A percentile compares a stretch with the other conserved stretches of the same genome.
Evolutionary conservation across 768 basidiomycete species (phyloP).

Genomic region (Suillus bovinus): DNA sequence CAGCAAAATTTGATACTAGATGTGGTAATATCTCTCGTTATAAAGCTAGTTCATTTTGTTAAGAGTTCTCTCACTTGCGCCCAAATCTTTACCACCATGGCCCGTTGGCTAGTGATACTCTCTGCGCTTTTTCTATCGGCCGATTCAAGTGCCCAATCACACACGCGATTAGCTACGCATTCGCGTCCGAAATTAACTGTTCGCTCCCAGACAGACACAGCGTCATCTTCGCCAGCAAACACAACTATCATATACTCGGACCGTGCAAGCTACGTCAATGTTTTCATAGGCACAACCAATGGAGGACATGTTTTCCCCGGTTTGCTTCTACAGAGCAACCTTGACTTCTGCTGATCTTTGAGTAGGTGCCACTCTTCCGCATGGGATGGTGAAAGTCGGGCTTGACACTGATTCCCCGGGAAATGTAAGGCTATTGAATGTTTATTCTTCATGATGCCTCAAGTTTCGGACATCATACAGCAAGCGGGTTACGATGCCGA

Average conservation of each 20-base stretch:
- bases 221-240: constrained; percentile 4
- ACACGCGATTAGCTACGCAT: not conserved
- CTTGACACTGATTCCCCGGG: constrained; percentile 68
- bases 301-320: constrained; percentile 70
- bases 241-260: constrained; percentile 3
- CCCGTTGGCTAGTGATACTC: constrained; percentile 4
- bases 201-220: not conserved
- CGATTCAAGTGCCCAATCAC: not conserved
- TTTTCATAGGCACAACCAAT: constrained; percentile 65
- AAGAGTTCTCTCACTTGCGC: not conserved
- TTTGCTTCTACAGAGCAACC: constrained; percentile 21
- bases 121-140: not conserved
- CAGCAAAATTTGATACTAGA: not conserved
- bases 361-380: constrained; percentile 60
- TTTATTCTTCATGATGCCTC: not conserved
- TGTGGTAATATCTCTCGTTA: not conserved
- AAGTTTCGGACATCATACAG: constrained; percentile 16
- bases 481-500: constrained; percentile 42
- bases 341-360: not conserved
- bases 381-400: constrained; percentile 70
- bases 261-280: constrained; percentile 41
- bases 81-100: constrained; percentile 4
- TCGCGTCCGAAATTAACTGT: constrained; percentile 3
- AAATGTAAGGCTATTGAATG: constrained; percentile 39
- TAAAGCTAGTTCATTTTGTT: not conserved